phyloP scores from a whole-genome alignment of 2,329 filamentous ascomycete genomes.

The Cercospora nicotianae region DNA sequence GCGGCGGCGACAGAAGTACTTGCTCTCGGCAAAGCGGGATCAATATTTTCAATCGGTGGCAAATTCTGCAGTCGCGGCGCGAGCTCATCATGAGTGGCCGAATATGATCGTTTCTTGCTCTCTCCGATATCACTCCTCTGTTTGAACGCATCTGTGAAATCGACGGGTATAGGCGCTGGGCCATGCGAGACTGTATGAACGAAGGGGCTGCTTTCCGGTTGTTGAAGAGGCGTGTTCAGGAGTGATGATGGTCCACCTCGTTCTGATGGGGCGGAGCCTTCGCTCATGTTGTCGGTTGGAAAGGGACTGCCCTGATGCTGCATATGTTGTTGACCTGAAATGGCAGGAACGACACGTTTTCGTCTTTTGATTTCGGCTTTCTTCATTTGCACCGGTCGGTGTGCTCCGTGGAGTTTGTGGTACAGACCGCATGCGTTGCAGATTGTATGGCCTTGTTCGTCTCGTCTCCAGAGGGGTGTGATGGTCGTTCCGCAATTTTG shows the following conservation, averaged over 20 bases:
- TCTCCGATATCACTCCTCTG: conserved; percentile 23
- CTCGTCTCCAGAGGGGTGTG: conserved; percentile 90
- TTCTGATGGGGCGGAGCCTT: conserved; percentile 23
- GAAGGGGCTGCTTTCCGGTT: conserved; percentile 16
- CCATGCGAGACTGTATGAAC: conserved; percentile 25
- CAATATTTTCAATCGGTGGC: conserved; percentile 34
- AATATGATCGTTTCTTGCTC: conserved; percentile 66
- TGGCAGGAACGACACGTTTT: conserved; percentile 87
- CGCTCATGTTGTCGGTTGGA: conserved; percentile 31
- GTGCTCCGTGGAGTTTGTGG: conserved; percentile 91
- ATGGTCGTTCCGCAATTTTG: conserved; percentile 97
- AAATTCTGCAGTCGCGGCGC: conserved; percentile 30
- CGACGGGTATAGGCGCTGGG: conserved; percentile 38
- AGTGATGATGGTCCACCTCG: conserved; percentile 10
- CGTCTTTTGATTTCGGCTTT: conserved; percentile 94
- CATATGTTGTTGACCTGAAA: conserved; percentile 40
- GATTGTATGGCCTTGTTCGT: conserved; percentile 92
- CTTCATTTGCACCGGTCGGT: conserved; percentile 97
- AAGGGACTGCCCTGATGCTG: conserved; percentile 37
- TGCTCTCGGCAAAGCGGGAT: conserved; percentile 42
- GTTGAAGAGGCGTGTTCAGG: conserved; percentile 13
- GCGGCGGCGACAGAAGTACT: not conserved
- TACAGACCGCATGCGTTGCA: conserved; percentile 98
- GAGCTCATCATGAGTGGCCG: conserved; percentile 40
- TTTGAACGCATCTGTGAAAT: conserved; percentile 41